A percentile compares a stretch with the other conserved stretches of the same genome.
Evolutionary conservation across 495 filamentous ascomycete species (phyloP).

Genomic region (Tuber umbilicatum): DNA sequence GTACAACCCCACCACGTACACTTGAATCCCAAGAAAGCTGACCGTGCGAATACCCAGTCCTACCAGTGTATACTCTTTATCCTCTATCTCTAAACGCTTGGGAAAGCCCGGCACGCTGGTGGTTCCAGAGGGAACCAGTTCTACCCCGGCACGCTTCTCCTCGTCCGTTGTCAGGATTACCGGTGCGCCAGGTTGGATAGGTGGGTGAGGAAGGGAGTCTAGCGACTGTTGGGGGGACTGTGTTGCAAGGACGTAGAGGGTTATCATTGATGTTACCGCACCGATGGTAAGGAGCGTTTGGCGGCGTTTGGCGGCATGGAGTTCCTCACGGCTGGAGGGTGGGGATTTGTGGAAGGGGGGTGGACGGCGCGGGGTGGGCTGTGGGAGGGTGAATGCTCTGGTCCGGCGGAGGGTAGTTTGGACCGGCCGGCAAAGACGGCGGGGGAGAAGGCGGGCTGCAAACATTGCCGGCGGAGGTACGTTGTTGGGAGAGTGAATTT

Average conservation of each 20-base stretch:
- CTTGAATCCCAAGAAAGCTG: constrained; percentile 80
- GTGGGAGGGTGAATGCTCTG: constrained; percentile 4
- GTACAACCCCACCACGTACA: constrained; percentile 92
- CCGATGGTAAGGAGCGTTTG: constrained; percentile 49
- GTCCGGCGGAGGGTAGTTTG: constrained; percentile 44
- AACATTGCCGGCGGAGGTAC: constrained; percentile 3
- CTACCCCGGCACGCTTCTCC: constrained; percentile 53
- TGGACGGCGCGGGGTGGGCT: constrained; percentile 14
- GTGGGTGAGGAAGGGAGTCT: constrained; percentile 33
- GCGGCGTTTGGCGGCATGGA: constrained; percentile 43
- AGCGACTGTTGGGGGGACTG: constrained; percentile 46
- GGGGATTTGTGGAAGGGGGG: constrained; percentile 12
- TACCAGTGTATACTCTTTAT: constrained; percentile 74
- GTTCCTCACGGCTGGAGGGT: constrained; percentile 43
- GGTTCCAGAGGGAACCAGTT: constrained; percentile 60
- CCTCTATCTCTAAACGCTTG: constrained; percentile 51
- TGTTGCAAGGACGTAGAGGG: constrained; percentile 44
- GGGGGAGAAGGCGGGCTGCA: constrained; percentile 8
- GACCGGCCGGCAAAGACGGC: constrained; percentile 21
- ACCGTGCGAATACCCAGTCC: constrained; percentile 84
- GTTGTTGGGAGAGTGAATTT: background rate
- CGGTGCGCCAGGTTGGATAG: constrained; percentile 21
- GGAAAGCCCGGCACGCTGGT: constrained; percentile 78
- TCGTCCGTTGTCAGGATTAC: constrained; percentile 45
- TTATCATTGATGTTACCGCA: constrained; percentile 47